Conservation (phyloP, 306 rosid genomes). For the Begonia masoniana region DNA sequence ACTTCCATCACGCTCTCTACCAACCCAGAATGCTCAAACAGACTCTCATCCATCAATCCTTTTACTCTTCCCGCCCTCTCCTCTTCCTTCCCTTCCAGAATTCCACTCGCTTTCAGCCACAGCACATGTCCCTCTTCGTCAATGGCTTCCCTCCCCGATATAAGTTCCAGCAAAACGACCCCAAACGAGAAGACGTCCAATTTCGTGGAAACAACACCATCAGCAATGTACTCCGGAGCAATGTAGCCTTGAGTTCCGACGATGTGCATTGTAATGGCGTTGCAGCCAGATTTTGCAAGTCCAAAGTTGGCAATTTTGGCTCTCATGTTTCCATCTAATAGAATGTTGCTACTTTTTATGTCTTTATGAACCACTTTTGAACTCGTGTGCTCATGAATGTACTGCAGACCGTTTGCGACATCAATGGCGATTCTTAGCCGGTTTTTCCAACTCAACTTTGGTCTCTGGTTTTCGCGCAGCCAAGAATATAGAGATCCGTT, state of each 20-base stretch:
- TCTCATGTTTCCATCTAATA: conserved; percentile 49
- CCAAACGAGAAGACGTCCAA: conserved; percentile 65
- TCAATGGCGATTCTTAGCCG: conserved; percentile 64
- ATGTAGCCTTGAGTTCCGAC: no score
- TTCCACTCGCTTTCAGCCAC: conserved; percentile 49
- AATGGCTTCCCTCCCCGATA: conserved; percentile 50
- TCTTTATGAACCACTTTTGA: conserved; percentile 70
- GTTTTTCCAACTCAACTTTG: conserved; percentile 55
- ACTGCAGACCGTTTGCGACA: conserved; percentile 66
- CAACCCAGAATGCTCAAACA: conserved; percentile 25
- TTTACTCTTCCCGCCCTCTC: conserved; percentile 30
- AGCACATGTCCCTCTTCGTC: conserved; percentile 46
- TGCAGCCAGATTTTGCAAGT: no score
- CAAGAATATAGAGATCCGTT: conserved; percentile 63
- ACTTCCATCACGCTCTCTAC: conserved; percentile 41
- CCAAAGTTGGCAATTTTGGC: conserved; percentile 60
- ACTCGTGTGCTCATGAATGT: conserved; percentile 70
- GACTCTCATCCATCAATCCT: conserved; percentile 55
- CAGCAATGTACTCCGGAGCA: conserved; percentile 8
- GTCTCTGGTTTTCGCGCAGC: conserved; percentile 26
- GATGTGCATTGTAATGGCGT: no score
- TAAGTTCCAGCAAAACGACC: conserved; percentile 47
- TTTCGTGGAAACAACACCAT: conserved; percentile 40
- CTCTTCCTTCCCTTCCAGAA: conserved; percentile 33
- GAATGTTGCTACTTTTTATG: conserved; percentile 54